Evolutionary conservation across 768 basidiomycete species (phyloP), one percentile per base, ranked within the genome.

Genomic region (Saitozyma podzolica): DNA sequence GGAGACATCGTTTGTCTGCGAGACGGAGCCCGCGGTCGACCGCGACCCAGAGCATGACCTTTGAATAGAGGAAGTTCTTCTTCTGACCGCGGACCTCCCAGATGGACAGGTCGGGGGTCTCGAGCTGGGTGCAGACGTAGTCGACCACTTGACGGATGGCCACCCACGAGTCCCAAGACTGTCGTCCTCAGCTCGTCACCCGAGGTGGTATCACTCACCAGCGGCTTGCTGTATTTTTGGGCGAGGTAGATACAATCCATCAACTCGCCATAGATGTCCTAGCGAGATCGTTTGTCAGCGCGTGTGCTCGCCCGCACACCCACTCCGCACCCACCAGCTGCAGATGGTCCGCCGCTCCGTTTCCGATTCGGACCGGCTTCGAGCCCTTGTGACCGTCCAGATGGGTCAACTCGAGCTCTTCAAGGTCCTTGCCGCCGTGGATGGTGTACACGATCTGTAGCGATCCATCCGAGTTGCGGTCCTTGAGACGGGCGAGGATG

Each of bases 181-280:
- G 56, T 57, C 9, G 10, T 45, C 7, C 40, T 14, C 0, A n/a
- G 13, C 51, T 51, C n/a, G 57, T 13, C 11, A 47, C 13, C n/a
- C n/a, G n/a, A n/a, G 39, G 20, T 41, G n/a, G 11, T 37, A 47
- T 9, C 16, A 70, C 80, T 59, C 63, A 85, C 85, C 85, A 88
- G 64, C 80, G 81, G 81, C 55, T 80, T 81, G 48, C 70, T 69
- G 62, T 80, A 81, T 85, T 97, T 97, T 80, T 97, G 93, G 6
- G 91, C 88, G 19, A 97, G 85, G 77, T 98, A 97, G 65, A 98
- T 91, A 86, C 89, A 92, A 82, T 96, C 93, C 89, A 95, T 88
- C 81, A 96, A 65, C 62, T 81, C 94, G 40, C 95, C 95, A 68
- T 97, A 98, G 59, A 99, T 97, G 77, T 99, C 95, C 91, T 92